Percentiles rank a stretch among this genome's conserved stretches.
phyloP scores from a whole-genome alignment of 192 early-diverging fungal genomes.

The Endogone sp. region DNA sequence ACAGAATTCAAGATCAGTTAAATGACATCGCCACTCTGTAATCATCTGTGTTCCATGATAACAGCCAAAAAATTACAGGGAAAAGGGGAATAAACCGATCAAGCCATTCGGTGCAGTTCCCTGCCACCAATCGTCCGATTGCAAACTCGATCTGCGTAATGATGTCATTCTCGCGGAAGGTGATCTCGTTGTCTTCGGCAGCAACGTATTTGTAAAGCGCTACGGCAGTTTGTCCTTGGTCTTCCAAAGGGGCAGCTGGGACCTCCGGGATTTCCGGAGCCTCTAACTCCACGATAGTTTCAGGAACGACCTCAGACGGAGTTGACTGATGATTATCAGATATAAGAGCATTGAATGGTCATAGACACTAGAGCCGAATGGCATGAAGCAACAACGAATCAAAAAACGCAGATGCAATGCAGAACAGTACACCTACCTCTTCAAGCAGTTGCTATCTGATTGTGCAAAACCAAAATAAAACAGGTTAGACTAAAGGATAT shows the following conservation, averaged over 20 bases:
- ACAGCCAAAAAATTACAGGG: not conserved
- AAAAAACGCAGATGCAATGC: slow-evolving; percentile 15
- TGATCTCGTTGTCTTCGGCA: slow-evolving; percentile 83
- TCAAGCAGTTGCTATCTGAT: slow-evolving; percentile 30
- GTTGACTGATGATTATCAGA: too few species aligned
- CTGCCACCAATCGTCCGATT: slow-evolving; percentile 67
- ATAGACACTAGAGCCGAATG: too few species aligned
- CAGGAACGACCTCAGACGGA: too few species aligned
- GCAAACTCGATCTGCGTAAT: slow-evolving; percentile 81
- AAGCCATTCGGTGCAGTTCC: slow-evolving; percentile 30
- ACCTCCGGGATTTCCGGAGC: slow-evolving; percentile 8
- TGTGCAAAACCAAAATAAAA: slow-evolving; percentile 1
- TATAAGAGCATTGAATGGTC: too few species aligned
- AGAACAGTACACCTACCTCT: slow-evolving; percentile 39
- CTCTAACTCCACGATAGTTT: slow-evolving; percentile 4
- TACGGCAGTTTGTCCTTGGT: slow-evolving; percentile 41
- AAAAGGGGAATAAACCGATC: slow-evolving; percentile 63
- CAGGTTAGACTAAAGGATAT: not conserved
- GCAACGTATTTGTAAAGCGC: slow-evolving; percentile 85
- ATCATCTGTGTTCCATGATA: not conserved
- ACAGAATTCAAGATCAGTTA: not conserved
- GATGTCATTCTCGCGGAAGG: slow-evolving; percentile 67
- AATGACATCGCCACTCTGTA: not conserved
- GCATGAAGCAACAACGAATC: not conserved
- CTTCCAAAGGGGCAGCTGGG: slow-evolving; percentile 16